Base-by-base conservation (phyloP, 2,329 filamentous ascomycete species). In the Paracoccidioides lutzii region DNA sequence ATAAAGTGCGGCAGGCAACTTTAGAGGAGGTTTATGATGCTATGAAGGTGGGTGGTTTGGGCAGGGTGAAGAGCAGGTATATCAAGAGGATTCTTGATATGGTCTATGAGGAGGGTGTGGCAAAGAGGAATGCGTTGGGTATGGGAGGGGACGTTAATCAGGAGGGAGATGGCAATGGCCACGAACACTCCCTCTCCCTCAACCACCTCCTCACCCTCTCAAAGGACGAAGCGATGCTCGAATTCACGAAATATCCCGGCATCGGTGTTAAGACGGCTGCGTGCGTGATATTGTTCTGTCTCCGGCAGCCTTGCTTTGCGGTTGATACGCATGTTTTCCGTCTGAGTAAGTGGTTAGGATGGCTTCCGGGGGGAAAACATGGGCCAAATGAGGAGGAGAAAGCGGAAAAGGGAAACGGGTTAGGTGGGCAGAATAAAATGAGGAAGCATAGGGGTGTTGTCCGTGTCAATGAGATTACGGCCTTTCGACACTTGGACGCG, bases 61-160 rank as follows among this genome's bases (percentile, higher is more conserved):
- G 82, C 2, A 78, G 80, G n/a, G 75, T 76, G 14, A 93, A 90
- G 69, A 83, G 81, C 57, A 83, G 78, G 53, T 76, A 84, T 60
- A 88, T 94, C 64, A 89, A 90, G 66, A 70, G 72, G 14, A 88
- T 88, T 40, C 74, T 94, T 5, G 79, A 88, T 52, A 81, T 83
- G 69, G 84, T 90, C 0, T 82, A 85, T 64, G 73, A 81, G 46
- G 82, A 88, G 61, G 88, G 88, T 41, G 75, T 80, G 61, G 70
- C 72, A n/a, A 77, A 81, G 9, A 76, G 74, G 22, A 69, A 78
- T 22, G 76, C 75, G 0, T 73, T 83, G 28, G 22, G 22, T 22
- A 50, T 73, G 1, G 65, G 69, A 37, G 75, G 75, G 42, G 72
- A 73, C 48, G 57, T 22, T 22, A 1, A 22, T 22, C 22, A 22